A percentile compares a stretch with the other conserved stretches of the same genome.
Evolutionary conservation across 2,329 filamentous ascomycete species (phyloP).

Genomic region (Hirsutella minnesotensis): DNA sequence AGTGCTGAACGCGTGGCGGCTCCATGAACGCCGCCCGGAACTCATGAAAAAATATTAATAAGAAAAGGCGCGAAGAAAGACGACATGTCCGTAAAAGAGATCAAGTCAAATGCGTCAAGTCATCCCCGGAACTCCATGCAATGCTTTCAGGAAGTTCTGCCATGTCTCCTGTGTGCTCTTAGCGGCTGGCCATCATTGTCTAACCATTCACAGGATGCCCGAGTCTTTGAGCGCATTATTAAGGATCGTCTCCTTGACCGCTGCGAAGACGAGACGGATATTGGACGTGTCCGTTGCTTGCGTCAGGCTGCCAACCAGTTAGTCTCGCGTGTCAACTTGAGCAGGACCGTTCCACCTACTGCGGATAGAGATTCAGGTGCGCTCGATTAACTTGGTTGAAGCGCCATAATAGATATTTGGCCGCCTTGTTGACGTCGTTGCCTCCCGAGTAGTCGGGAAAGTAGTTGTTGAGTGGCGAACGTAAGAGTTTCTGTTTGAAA

Average conservation of each 20-base stretch:
- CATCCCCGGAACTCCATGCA: conserved; percentile 6
- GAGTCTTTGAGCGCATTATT: conserved; percentile 98
- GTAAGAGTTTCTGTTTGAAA: conserved; percentile 85
- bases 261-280: conserved; percentile 92
- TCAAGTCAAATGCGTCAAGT: neutral
- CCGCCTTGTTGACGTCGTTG: conserved; percentile 94
- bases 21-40: neutral
- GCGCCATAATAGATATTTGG: conserved; percentile 94
- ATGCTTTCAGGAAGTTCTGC: conserved; percentile 12
- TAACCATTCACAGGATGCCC: conserved; percentile 65
- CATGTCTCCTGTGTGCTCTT: conserved; percentile 4
- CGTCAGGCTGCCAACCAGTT: conserved; percentile 54
- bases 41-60: neutral
- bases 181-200: conserved; percentile 5
- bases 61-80: neutral
- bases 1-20: neutral
- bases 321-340: neutral
- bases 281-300: conserved; percentile 99
- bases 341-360: conserved; percentile 46
- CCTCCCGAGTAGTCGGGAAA: conserved; percentile 97
- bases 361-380: conserved; percentile 91
- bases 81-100: neutral
- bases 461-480: conserved; percentile 85
- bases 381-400: conserved; percentile 98
- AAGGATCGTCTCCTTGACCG: conserved; percentile 96